A percentile compares a stretch with the other conserved stretches of the same genome.
Conservation (phyloP, 495 filamentous ascomycete genomes). For the Podospora anserina region DNA sequence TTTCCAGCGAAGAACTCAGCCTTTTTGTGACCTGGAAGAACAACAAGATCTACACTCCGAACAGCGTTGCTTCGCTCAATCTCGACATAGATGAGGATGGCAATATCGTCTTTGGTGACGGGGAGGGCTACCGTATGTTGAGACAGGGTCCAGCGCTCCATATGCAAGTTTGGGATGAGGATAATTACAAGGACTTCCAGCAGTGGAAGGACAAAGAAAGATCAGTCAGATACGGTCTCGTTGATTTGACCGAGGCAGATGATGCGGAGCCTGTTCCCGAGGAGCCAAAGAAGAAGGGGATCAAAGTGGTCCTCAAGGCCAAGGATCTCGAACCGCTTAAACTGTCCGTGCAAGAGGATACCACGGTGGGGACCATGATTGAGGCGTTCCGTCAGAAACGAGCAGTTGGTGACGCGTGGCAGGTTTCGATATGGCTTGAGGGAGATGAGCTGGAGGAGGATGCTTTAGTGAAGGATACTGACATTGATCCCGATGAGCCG, state of each 20-base stretch:
- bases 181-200: conserved; percentile 50
- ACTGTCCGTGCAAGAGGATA: conserved; percentile 37
- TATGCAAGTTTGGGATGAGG: conserved; percentile 71
- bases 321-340: conserved; percentile 40
- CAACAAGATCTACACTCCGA: conserved; percentile 66
- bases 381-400: conserved; percentile 38
- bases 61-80: conserved; percentile 66
- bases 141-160: conserved; percentile 44
- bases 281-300: conserved; percentile 44
- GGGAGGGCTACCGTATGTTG: conserved; percentile 36
- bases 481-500: conserved; percentile 63
- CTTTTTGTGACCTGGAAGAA: conserved; percentile 80
- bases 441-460: conserved; percentile 68
- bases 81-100: conserved; percentile 46
- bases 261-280: conserved; percentile 21
- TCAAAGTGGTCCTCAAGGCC: conserved; percentile 54
- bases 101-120: conserved; percentile 29
- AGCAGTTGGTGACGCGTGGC: conserved; percentile 39
- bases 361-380: conserved; percentile 37
- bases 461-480: conserved; percentile 61
- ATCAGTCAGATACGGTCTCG: conserved; percentile 26
- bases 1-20: conserved; percentile 23
- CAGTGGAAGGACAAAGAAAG: conserved; percentile 39
- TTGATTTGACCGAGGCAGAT: conserved; percentile 15
- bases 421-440: conserved; percentile 70